These are phyloP conservation scores for Salvia miltiorrhiza DNA, from an alignment of 257 asterid genomes.

Conservation along the genomic window DNA sequence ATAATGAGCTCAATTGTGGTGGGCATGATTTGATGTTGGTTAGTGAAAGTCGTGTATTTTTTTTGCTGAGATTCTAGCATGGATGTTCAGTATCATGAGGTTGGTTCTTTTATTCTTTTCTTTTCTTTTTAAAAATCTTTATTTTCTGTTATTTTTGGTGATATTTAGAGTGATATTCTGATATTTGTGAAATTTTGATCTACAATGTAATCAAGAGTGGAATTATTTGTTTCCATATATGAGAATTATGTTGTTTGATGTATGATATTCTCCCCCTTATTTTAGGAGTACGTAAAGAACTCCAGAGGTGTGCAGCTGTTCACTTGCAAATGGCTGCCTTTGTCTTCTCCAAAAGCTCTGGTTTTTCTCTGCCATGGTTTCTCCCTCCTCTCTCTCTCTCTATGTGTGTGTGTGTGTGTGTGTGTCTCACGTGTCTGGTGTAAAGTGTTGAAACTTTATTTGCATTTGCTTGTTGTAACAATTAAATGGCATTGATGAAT, in stretches of 20 bases:
- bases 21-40: slow-evolving; percentile 12
- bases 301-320: slow-evolving; percentile 74
- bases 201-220: too few relatives aligned
- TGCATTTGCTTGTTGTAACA: not conserved
- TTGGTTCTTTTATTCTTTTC: slow-evolving; percentile 11
- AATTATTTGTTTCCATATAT: too few relatives aligned
- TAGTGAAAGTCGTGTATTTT: not conserved
- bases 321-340: slow-evolving; percentile 92
- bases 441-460: not conserved
- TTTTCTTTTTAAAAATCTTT: not conserved
- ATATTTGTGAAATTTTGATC: too few relatives aligned
- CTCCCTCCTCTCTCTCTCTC: slow-evolving; percentile 38
- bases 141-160: not conserved
- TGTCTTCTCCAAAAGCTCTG: slow-evolving; percentile 85
- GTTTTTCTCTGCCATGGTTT: slow-evolving; percentile 95
- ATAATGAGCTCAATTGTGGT: not conserved
- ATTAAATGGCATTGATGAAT: slow-evolving; percentile 33
- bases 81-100: slow-evolving; percentile 78
- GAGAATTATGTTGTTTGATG: not conserved
- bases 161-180: not conserved
- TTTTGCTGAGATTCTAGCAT: slow-evolving; percentile 24
- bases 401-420: not conserved
- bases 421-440: slow-evolving; percentile 21
- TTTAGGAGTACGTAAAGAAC: slow-evolving; percentile 64
- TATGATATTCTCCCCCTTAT: not conserved